Evolutionary conservation across 192 early-diverging fungal genomes (phyloP).

Genomic region (Diversispora epigaea): DNA sequence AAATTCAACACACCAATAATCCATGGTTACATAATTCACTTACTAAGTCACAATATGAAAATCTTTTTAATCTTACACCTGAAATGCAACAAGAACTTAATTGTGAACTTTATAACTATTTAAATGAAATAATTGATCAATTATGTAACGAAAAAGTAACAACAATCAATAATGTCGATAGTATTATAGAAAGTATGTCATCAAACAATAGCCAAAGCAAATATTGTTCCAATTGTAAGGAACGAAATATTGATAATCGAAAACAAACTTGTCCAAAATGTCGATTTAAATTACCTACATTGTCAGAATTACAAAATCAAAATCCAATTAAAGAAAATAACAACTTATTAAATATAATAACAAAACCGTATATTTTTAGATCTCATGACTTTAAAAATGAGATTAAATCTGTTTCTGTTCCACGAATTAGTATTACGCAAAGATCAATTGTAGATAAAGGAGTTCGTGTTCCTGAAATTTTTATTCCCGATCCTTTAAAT

Average conservation of each 20-base stretch:
- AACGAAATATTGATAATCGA: constrained; percentile 8
- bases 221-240: neutral
- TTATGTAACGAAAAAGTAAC: neutral
- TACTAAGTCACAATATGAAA: neutral
- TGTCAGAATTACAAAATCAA: neutral
- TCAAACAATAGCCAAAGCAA: neutral
- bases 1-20: neutral
- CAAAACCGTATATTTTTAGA: neutral
- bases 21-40: neutral
- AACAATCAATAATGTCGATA: neutral
- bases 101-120: neutral
- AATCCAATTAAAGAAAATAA: neutral
- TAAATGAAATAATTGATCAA: neutral
- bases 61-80: neutral
- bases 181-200: neutral
- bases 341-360: neutral
- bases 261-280: neutral
- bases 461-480: constrained; percentile 8
- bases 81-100: constrained; percentile 4
- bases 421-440: constrained; percentile 20
- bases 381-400: neutral
- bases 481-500: neutral
- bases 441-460: neutral
- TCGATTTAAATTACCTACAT: neutral
- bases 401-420: neutral